These are phyloP conservation scores for Pleurotus djamor DNA, from an alignment of 768 basidiomycete species.

Conservation along the genomic window DNA sequence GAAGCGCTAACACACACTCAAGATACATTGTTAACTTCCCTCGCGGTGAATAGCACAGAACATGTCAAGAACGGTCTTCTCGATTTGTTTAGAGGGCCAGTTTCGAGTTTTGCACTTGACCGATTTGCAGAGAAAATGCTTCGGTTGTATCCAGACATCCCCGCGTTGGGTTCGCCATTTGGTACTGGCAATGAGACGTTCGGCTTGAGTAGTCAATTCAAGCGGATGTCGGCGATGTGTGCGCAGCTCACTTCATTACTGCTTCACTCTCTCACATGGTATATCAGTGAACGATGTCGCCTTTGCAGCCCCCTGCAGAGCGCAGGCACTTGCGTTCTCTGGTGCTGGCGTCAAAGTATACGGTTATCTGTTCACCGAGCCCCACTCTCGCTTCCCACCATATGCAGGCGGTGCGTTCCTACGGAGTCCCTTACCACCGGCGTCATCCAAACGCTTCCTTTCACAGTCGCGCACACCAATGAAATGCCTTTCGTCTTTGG, in stretches of 20 bases:
- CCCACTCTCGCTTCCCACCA: neutral
- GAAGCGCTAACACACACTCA: neutral
- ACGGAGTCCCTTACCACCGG: too few species aligned
- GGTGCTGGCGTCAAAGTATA: neutral
- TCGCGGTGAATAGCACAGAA: conserved; percentile 16
- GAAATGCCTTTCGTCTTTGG: conserved; percentile 28
- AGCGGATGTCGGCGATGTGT: conserved; percentile 6
- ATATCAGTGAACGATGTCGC: neutral
- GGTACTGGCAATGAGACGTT: conserved; percentile 43
- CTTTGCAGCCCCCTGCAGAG: neutral
- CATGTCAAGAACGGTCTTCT: conserved; percentile 22
- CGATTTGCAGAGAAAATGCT: conserved; percentile 22
- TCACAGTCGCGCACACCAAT: conserved; percentile 23
- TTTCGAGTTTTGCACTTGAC: conserved; percentile 14
- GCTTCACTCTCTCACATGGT: too few species aligned
- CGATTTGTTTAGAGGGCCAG: conserved; percentile 21
- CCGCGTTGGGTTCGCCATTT: conserved; percentile 43
- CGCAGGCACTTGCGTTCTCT: neutral
- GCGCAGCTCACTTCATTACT: too few species aligned
- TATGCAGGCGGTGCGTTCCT: neutral
- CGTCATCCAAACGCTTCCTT: too few species aligned
- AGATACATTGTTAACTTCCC: conserved; percentile 34
- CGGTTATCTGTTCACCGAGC: neutral
- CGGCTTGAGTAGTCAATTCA: conserved; percentile 29
- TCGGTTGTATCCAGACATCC: conserved; percentile 37